phyloP scores from a whole-genome alignment of 2,329 filamentous ascomycete genomes.

The Fonsecaea monophora region DNA sequence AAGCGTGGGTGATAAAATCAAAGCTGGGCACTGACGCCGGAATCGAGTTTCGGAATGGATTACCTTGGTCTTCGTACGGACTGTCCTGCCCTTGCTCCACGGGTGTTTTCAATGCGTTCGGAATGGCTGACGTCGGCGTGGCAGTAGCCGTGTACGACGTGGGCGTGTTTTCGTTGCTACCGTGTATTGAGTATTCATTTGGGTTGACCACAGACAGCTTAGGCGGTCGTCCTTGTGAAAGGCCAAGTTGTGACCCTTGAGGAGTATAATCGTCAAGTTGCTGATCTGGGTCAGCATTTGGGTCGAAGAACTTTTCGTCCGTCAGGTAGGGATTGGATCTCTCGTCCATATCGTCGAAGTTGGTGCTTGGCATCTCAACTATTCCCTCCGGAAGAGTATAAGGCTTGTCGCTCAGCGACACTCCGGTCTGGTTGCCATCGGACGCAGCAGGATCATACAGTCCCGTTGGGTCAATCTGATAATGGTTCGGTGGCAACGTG shows the following conservation, averaged over 20 bases:
- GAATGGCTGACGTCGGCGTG: constrained; percentile 37
- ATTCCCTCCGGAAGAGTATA: constrained; percentile 37
- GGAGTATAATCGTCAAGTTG: constrained; percentile 32
- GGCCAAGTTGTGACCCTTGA: constrained; percentile 26
- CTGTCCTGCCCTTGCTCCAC: constrained; percentile 26
- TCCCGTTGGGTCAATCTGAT: constrained; percentile 37
- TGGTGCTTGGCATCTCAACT: constrained; percentile 35
- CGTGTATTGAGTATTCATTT: constrained; percentile 32
- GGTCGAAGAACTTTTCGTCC: constrained; percentile 41
- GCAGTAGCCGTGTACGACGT: constrained; percentile 37
- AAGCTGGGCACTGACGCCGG: constrained; percentile 38
- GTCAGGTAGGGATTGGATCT: constrained; percentile 34
- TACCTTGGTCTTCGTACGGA: constrained; percentile 39
- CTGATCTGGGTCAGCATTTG: constrained; percentile 35
- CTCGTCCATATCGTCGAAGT: constrained; percentile 30
- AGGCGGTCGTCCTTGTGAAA: constrained; percentile 29
- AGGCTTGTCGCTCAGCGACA: constrained; percentile 39
- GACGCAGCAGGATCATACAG: constrained; percentile 25
- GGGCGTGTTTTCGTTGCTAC: constrained; percentile 39
- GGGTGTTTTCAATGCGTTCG: constrained; percentile 16
- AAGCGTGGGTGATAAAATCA: constrained; percentile 32
- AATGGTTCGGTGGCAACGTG: constrained; percentile 41
- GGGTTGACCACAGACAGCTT: constrained; percentile 40
- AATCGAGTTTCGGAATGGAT: constrained; percentile 39
- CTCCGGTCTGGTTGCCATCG: constrained; percentile 21